Conservation (phyloP, 306 rosid species). For the Casuarina cunninghamiana region DNA sequence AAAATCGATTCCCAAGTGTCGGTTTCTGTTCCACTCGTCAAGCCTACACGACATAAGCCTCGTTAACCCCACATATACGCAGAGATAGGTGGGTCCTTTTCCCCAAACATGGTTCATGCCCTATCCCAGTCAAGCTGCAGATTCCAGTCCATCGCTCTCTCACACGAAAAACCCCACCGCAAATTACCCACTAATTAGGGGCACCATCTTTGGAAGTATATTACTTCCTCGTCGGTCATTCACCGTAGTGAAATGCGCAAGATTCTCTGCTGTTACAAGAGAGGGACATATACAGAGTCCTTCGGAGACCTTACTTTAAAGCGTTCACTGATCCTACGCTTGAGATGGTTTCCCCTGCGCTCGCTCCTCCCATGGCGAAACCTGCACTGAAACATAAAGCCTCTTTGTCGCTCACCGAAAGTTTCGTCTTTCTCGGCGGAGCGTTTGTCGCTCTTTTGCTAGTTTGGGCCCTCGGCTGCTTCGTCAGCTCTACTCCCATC, state of each 20-base stretch:
- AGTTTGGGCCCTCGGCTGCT: conserved; percentile 56
- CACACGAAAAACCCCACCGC: background rate
- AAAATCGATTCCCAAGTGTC: conserved; percentile 18
- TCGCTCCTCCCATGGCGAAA: conserved; percentile 49
- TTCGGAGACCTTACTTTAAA: too few relatives aligned
- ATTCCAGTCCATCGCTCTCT: background rate
- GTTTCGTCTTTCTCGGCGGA: conserved; percentile 59
- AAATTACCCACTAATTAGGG: background rate
- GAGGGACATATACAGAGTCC: too few relatives aligned
- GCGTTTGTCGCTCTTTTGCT: conserved; percentile 55
- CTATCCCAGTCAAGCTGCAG: conserved; percentile 18
- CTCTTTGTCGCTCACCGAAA: conserved; percentile 43
- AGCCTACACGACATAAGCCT: background rate
- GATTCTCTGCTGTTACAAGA: background rate
- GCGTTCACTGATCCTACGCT: background rate
- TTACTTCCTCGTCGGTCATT: too few relatives aligned
- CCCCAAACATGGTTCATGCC: background rate
- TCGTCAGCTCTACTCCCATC: conserved; percentile 24
- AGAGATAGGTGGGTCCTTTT: background rate
- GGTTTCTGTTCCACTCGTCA: conserved; percentile 29
- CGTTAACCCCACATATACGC: background rate
- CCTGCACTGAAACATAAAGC: conserved; percentile 37
- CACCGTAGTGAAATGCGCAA: background rate
- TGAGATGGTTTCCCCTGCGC: conserved; percentile 50
- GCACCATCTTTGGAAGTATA: background rate